Conservation (phyloP, 768 basidiomycete species). For the Lactifluus rugatus region DNA sequence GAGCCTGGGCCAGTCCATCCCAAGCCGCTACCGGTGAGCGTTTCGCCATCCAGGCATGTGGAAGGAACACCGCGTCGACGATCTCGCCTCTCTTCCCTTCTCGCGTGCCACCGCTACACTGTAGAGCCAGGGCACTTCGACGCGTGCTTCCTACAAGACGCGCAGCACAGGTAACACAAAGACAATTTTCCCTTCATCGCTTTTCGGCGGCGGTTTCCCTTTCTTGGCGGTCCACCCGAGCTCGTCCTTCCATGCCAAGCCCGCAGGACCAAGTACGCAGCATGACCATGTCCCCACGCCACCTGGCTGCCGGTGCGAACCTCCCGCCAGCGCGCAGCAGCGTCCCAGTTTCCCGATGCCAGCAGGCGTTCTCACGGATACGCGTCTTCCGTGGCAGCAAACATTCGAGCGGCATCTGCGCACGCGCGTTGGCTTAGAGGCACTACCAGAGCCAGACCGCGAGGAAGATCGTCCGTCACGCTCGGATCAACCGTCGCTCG, state of each 20-base stretch:
- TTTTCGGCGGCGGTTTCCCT: conserved; percentile 45
- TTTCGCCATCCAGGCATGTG: conserved; percentile 46
- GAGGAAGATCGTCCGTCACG: conserved; percentile 20
- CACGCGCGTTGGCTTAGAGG: neutral
- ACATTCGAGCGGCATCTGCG: conserved; percentile 20
- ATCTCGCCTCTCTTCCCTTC: conserved; percentile 25
- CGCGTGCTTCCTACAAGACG: conserved; percentile 30
- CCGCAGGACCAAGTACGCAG: conserved; percentile 21
- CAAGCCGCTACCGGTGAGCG: conserved; percentile 61
- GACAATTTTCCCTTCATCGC: neutral
- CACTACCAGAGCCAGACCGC: conserved; percentile 9
- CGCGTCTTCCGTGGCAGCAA: neutral
- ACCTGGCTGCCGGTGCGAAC: conserved; percentile 27
- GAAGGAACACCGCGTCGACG: conserved; percentile 34
- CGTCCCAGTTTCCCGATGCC: conserved; percentile 24
- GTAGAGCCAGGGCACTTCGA: conserved; percentile 28
- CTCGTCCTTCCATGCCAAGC: conserved; percentile 21
- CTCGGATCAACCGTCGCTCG: conserved; percentile 32
- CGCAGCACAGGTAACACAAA: conserved; percentile 50
- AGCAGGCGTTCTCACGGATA: neutral
- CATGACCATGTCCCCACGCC: conserved; percentile 43
- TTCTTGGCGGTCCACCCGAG: conserved; percentile 33
- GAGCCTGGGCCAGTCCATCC: conserved; percentile 68
- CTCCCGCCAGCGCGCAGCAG: conserved; percentile 29
- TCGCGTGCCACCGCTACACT: conserved; percentile 26